Percentiles rank a stretch among this genome's conserved stretches.
Conservation (phyloP, 306 rosid genomes). For the Cicer pinnatifidum region DNA sequence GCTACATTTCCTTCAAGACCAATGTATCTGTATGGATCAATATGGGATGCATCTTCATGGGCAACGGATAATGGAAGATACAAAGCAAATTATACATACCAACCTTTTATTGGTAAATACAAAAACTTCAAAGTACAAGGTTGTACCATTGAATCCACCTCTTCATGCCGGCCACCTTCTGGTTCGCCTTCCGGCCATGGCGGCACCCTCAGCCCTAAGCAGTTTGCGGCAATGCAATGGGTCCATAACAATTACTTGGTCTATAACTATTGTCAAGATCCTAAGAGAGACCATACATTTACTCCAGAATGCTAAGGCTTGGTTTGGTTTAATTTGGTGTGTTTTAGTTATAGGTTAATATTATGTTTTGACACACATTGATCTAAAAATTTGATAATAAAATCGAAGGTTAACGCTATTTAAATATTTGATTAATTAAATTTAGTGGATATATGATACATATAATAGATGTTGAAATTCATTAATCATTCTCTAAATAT, state of each 20-base stretch:
- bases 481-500: too few relatives aligned
- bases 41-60: conserved; percentile 97
- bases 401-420: too few relatives aligned
- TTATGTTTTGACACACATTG: too few relatives aligned
- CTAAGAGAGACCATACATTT: conserved; percentile 70
- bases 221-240: conserved; percentile 67
- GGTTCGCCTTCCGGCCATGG: conserved; percentile 48
- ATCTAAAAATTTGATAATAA: too few relatives aligned
- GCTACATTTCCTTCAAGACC: conserved; percentile 78
- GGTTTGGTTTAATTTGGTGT: conserved; percentile 35
- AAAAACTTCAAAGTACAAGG: conserved; percentile 66
- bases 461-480: too few relatives aligned
- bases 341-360: too few relatives aligned
- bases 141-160: conserved; percentile 46
- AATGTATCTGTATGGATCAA: conserved; percentile 85
- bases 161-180: conserved; percentile 58
- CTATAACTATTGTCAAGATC: conserved; percentile 78
- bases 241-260: conserved; percentile 72
- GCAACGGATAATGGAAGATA: conserved; percentile 90
- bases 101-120: conserved; percentile 81
- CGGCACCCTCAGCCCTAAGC: conserved; percentile 58
- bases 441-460: too few relatives aligned
- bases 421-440: too few relatives aligned
- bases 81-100: conserved; percentile 79
- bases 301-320: conserved; percentile 73